phyloP scores from a whole-genome alignment of 768 basidiomycete species.

The Mycena epipterygia region DNA sequence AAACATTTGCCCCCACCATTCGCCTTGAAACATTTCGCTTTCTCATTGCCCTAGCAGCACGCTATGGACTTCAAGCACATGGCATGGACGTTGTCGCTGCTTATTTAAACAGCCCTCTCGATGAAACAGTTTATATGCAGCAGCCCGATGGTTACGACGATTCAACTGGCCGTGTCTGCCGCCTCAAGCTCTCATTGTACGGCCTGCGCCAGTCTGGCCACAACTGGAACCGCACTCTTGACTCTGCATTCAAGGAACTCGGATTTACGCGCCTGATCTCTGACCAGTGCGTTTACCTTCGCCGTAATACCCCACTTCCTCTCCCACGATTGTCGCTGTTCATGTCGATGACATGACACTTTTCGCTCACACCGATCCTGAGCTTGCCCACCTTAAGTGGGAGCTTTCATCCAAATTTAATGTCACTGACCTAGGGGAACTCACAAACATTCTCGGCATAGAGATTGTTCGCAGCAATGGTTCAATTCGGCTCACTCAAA shows the following conservation, averaged over 20 bases:
- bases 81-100: conserved; percentile 52
- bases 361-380: conserved; percentile 15
- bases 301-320: conserved; percentile 4
- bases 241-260: conserved; percentile 29
- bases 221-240: conserved; percentile 45
- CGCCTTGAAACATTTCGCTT: conserved; percentile 45
- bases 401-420: conserved; percentile 36
- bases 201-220: conserved; percentile 44
- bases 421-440: conserved; percentile 31
- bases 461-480: conserved; percentile 31
- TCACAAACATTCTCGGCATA: conserved; percentile 40
- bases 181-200: conserved; percentile 49
- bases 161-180: conserved; percentile 40
- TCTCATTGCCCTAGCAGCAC: conserved; percentile 52
- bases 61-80: conserved; percentile 50
- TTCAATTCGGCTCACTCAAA: conserved; percentile 36
- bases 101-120: conserved; percentile 7
- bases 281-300: conserved; percentile 39
- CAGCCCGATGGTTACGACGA: conserved; percentile 52
- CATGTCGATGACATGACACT: conserved; percentile 40
- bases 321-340: conserved; percentile 22
- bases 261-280: conserved; percentile 29
- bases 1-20: conserved; percentile 48
- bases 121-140: conserved; percentile 52
- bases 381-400: conserved; percentile 4